These are phyloP conservation scores for Cryptosporidium sp. DNA, from an alignment of 169 alveolate genomes.

Conservation along the genomic window DNA sequence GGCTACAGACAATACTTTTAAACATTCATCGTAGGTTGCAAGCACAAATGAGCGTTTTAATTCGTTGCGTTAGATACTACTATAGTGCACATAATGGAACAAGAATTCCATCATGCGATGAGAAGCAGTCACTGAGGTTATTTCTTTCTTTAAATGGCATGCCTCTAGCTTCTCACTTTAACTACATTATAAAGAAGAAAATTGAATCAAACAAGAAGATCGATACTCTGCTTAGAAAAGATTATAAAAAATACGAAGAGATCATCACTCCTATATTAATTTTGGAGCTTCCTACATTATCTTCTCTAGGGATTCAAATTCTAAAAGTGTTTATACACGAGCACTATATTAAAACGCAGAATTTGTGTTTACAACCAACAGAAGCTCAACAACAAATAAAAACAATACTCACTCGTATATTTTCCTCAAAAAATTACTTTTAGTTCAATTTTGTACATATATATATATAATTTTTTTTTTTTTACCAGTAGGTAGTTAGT, in stretches of 20 bases:
- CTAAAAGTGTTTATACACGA: constrained; percentile 9
- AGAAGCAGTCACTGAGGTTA: constrained; percentile 21
- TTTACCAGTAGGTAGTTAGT: not conserved
- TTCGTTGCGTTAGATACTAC: constrained; percentile 25
- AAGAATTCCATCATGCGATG: constrained; percentile 46
- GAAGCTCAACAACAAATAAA: constrained; percentile 21
- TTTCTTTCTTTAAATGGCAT: constrained; percentile 43
- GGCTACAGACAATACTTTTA: not conserved
- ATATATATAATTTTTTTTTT: not conserved
- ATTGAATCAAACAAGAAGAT: constrained; percentile 1
- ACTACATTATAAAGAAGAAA: not conserved
- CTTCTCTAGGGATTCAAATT: constrained; percentile 51
- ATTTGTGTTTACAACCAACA: not conserved
- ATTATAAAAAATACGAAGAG: constrained; percentile 4
- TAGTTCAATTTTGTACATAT: not conserved
- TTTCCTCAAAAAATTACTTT: constrained; percentile 6
- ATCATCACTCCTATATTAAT: constrained; percentile 9
- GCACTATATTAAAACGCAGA: not conserved
- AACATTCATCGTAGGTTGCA: constrained; percentile 6
- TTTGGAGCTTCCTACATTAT: constrained; percentile 27
- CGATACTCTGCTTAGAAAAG: not conserved
- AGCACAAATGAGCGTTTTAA: constrained; percentile 11
- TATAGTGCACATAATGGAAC: not conserved
- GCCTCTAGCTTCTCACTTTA: constrained; percentile 38
- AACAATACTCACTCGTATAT: not conserved